Percentiles rank a stretch among this genome's conserved stretches.
Evolutionary conservation across 768 basidiomycete genomes (phyloP).

Genomic region (Fomitopsis pulvina): DNA sequence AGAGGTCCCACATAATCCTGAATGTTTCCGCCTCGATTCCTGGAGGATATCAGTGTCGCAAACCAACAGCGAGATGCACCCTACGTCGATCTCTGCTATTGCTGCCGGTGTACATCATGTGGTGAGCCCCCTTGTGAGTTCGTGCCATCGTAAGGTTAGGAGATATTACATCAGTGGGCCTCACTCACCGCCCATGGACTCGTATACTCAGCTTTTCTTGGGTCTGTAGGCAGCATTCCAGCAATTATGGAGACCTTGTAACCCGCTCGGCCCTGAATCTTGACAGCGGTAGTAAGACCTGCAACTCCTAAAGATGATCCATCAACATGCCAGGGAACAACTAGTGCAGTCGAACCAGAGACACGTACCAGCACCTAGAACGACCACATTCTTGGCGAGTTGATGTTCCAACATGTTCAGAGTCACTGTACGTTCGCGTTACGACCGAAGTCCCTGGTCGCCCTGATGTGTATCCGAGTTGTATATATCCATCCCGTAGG

Average conservation of each 20-base stretch:
- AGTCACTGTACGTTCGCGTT: no score
- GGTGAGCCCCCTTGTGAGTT: conserved; percentile 63
- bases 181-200: conserved; percentile 77
- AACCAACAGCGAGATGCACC: conserved; percentile 8
- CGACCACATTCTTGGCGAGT: conserved; percentile 25
- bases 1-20: conserved; percentile 67
- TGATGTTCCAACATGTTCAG: conserved; percentile 7
- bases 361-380: conserved; percentile 34
- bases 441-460: no score
- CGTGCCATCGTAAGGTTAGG: not conserved
- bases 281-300: conserved; percentile 69
- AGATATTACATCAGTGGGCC: not conserved
- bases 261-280: conserved; percentile 52
- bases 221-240: conserved; percentile 64
- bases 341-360: conserved; percentile 1
- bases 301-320: conserved; percentile 49
- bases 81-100: conserved; percentile 51
- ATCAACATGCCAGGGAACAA: not conserved
- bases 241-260: conserved; percentile 66
- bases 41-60: conserved; percentile 20
- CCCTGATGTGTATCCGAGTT: no score
- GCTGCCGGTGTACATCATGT: conserved; percentile 52
- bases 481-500: no score
- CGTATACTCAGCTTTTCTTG: conserved; percentile 63
- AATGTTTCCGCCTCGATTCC: conserved; percentile 71